phyloP scores from a whole-genome alignment of 768 basidiomycete species.

The Suillus lakei region DNA sequence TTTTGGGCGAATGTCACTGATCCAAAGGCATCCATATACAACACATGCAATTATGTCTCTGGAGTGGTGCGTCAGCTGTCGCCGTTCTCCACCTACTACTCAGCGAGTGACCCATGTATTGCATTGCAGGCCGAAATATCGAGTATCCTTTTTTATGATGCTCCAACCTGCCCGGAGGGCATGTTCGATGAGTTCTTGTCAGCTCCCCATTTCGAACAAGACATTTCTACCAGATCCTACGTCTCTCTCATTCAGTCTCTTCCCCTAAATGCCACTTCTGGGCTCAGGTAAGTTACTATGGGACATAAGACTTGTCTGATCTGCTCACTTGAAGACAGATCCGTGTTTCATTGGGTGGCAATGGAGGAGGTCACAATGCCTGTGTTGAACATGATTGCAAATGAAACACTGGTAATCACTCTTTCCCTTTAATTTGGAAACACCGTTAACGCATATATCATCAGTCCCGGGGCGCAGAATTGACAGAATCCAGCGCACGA shows the following conservation, averaged over 20 bases:
- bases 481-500: not conserved
- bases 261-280: slow-evolving; percentile 5
- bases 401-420: not conserved
- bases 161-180: slow-evolving; percentile 30
- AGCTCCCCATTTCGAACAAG: slow-evolving; percentile 21
- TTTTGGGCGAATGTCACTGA: not conserved
- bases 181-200: slow-evolving; percentile 40
- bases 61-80: slow-evolving; percentile 30
- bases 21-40: slow-evolving; percentile 27
- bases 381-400: not conserved
- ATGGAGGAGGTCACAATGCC: not conserved
- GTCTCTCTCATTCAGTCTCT: not conserved
- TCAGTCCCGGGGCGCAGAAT: not conserved
- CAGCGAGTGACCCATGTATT: slow-evolving; percentile 29
- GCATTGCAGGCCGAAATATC: slow-evolving; percentile 20
- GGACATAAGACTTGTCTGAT: not conserved
- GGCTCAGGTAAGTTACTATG: not conserved
- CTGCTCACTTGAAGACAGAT: not conserved
- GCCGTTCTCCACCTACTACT: slow-evolving; percentile 3
- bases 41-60: slow-evolving; percentile 43
- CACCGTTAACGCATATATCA: not conserved
- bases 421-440: not conserved
- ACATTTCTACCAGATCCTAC: not conserved
- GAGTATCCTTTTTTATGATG: slow-evolving; percentile 61
- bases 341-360: not conserved